Evolutionary conservation across 306 rosid species (phyloP).

Genomic region (Ormosia semicastrata): DNA sequence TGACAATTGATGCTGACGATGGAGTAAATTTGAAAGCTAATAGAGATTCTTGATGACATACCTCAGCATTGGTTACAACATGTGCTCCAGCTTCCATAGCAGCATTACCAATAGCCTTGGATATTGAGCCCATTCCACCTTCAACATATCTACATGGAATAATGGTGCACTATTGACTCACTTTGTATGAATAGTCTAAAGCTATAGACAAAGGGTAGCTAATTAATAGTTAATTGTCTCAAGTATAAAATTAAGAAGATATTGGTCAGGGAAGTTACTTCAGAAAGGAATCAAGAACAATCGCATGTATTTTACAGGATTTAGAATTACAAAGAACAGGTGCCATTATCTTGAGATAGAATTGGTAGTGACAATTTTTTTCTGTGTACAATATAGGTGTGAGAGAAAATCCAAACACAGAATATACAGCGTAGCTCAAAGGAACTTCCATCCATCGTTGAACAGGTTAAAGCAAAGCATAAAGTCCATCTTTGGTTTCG

Average conservation of each 20-base stretch:
- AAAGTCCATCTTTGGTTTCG: not conserved
- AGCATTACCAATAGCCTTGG: constrained; percentile 76
- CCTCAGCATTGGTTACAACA: constrained; percentile 77
- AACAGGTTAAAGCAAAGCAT: not conserved
- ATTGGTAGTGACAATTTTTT: not conserved
- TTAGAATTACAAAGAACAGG: not conserved
- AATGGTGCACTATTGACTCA: constrained; percentile 5
- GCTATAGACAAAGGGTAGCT: not conserved
- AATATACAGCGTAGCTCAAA: not conserved
- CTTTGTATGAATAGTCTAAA: constrained; percentile 9
- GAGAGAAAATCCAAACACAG: not conserved
- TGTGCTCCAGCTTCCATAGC: constrained; percentile 82
- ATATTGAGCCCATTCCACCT: constrained; percentile 99
- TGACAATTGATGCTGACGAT: not conserved
- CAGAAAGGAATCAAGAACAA: not conserved
- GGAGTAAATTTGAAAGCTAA: not conserved
- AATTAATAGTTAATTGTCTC: constrained; percentile 3
- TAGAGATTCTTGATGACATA: constrained; percentile 36
- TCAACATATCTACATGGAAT: constrained; percentile 71
- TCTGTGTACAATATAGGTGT: not conserved
- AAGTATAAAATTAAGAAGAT: constrained; percentile 12
- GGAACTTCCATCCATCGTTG: not conserved
- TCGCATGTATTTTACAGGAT: not conserved
- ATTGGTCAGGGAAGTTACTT: constrained; percentile 1
- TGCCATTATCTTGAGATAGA: not conserved